Evolutionary conservation across 164 flowering plant species (phyloP).

Genomic region (Echeveria elegans): DNA sequence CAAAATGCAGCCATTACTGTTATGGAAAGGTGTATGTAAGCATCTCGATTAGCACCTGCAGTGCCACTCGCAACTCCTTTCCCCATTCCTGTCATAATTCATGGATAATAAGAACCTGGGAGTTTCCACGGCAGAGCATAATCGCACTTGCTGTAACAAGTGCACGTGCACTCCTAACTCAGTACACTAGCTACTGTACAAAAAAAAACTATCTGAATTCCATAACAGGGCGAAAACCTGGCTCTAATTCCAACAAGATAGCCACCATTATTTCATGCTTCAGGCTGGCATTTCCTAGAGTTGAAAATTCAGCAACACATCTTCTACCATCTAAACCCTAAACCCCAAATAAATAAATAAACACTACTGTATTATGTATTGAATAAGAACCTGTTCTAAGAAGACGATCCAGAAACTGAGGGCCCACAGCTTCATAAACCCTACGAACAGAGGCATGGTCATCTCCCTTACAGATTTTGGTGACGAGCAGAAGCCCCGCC

Average conservation of each 20-base stretch:
- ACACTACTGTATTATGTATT: not conserved
- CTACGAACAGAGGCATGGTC: slow-evolving; percentile 44
- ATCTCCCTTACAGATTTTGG: slow-evolving; percentile 56
- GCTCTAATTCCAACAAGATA: too few species aligned
- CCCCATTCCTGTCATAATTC: slow-evolving; percentile 45
- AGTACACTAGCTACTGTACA: too few species aligned
- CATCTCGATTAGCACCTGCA: slow-evolving; percentile 43
- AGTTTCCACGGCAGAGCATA: not conserved
- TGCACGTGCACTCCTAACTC: too few species aligned
- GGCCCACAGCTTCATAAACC: slow-evolving; percentile 67
- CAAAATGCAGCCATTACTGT: slow-evolving; percentile 68
- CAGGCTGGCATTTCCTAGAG: too few species aligned
- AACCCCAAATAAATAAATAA: not conserved
- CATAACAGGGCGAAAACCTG: too few species aligned
- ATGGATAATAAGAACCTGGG: not conserved
- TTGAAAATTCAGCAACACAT: not conserved
- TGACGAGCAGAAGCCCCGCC: slow-evolving; percentile 79
- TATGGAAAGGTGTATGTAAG: slow-evolving; percentile 65
- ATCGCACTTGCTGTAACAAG: too few species aligned
- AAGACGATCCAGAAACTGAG: slow-evolving; percentile 71
- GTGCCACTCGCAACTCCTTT: slow-evolving; percentile 29
- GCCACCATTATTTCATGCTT: too few species aligned
- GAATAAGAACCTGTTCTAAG: slow-evolving; percentile 54
- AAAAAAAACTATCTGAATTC: too few species aligned
- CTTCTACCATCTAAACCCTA: not conserved